A percentile compares a stretch with the other conserved stretches of the same genome.
Evolutionary conservation across 371 early-diverging fungal genomes (phyloP).

Genomic region (Rhizopus microsporus): DNA sequence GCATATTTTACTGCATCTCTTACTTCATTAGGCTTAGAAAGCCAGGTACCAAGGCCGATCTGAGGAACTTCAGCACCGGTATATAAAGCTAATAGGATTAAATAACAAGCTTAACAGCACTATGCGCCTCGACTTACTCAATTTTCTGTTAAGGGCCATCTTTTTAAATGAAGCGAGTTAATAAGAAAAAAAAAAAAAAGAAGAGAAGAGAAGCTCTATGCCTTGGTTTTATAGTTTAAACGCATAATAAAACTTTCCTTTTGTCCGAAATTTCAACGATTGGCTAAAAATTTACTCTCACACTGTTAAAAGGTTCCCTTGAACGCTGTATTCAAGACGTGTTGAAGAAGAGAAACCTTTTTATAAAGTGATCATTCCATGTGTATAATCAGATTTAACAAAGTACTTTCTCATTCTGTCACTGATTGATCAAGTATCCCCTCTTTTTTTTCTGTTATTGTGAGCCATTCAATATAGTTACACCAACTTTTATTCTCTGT

Average conservation of each 20-base stretch:
- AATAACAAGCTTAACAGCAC: background rate
- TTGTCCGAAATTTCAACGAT: conserved; percentile 25
- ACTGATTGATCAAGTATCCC: too few relatives aligned
- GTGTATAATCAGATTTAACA: too few relatives aligned
- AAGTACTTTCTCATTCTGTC: too few relatives aligned
- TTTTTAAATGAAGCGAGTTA: background rate
- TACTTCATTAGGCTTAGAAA: conserved; percentile 58
- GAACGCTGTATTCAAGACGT: too few relatives aligned
- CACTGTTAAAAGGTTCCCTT: too few relatives aligned
- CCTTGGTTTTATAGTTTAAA: conserved; percentile 9
- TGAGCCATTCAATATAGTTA: too few relatives aligned
- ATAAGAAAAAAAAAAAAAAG: background rate
- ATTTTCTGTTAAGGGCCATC: conserved; percentile 26
- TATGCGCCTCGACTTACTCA: conserved; percentile 15
- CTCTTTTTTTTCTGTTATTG: too few relatives aligned
- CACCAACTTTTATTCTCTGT: too few relatives aligned
- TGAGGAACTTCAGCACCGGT: conserved; percentile 57
- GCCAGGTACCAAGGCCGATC: conserved; percentile 63
- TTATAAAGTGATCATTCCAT: too few relatives aligned
- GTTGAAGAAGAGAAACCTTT: background rate
- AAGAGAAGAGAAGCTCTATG: background rate
- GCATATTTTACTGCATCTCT: conserved; percentile 61
- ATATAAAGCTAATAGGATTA: conserved; percentile 42
- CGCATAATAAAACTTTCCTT: conserved; percentile 20
- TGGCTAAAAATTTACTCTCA: conserved; percentile 3